These are phyloP conservation scores for Trichoderma koningiopsis DNA, from an alignment of 2,329 filamentous ascomycete species.

Conservation along the genomic window DNA sequence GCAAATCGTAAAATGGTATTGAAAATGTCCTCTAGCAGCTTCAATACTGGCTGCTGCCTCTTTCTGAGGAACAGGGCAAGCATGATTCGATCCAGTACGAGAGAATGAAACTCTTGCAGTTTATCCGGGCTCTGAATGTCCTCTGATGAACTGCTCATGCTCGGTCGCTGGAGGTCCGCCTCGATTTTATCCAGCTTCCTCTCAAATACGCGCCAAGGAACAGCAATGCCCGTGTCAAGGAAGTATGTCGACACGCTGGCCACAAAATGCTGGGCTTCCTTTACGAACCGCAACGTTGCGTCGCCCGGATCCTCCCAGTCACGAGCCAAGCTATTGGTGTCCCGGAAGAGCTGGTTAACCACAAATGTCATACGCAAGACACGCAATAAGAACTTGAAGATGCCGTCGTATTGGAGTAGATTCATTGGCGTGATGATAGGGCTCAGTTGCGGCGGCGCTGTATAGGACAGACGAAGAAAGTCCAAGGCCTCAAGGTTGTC, in stretches of 20 bases:
- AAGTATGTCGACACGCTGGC: conserved; percentile 73
- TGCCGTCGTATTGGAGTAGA: conserved; percentile 77
- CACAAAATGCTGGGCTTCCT: conserved; percentile 81
- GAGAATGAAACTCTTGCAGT: conserved; percentile 70
- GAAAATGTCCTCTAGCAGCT: conserved; percentile 77
- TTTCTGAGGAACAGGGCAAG: conserved; percentile 72
- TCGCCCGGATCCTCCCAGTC: conserved; percentile 43
- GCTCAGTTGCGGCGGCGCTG: conserved; percentile 69
- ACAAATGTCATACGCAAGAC: conserved; percentile 79
- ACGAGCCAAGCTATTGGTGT: conserved; percentile 49
- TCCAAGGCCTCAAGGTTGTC: conserved; percentile 86
- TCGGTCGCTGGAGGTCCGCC: conserved; percentile 51
- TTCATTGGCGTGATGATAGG: conserved; percentile 71
- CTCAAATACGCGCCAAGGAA: conserved; percentile 73
- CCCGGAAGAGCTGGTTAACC: conserved; percentile 64
- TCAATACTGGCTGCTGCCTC: conserved; percentile 71
- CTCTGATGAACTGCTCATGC: conserved; percentile 39
- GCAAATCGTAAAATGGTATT: conserved; percentile 71
- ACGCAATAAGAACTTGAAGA: conserved; percentile 80
- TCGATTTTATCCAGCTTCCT: conserved; percentile 66
- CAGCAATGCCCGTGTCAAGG: conserved; percentile 74
- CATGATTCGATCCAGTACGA: conserved; percentile 74
- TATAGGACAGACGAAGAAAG: conserved; percentile 86
- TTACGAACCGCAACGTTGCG: conserved; percentile 61
- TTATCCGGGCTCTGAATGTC: conserved; percentile 59